Evolutionary conservation across 441 rosid genomes (phyloP).

Genomic region (Melastoma candidum): DNA sequence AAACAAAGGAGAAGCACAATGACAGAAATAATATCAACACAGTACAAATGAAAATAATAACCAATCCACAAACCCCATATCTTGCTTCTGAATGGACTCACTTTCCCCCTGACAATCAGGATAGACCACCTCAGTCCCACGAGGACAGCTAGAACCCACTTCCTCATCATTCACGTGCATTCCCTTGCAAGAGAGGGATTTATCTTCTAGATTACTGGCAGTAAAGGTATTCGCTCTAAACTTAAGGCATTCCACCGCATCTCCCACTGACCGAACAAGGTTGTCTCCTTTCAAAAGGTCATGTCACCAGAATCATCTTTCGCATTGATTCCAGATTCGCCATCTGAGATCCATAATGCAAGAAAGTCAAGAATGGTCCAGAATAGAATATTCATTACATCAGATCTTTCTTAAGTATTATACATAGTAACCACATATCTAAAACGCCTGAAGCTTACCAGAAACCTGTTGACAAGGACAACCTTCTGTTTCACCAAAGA

Average conservation of each 20-base stretch:
- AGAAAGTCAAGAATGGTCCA: slow-evolving; percentile 3
- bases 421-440: no score
- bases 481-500: slow-evolving; percentile 22
- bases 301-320: slow-evolving; percentile 29
- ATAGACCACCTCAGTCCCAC: slow-evolving; percentile 15
- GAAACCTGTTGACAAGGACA: slow-evolving; percentile 27
- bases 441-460: slow-evolving; percentile 17
- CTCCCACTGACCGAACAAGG: slow-evolving; percentile 20
- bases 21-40: not conserved
- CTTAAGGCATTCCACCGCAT: slow-evolving; percentile 7
- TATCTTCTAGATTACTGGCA: slow-evolving; percentile 12
- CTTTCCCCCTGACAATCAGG: slow-evolving; percentile 37
- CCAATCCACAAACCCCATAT: slow-evolving; percentile 13
- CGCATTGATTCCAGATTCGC: slow-evolving; percentile 45
- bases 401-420: no score
- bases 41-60: not conserved
- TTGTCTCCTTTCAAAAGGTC: slow-evolving; percentile 20
- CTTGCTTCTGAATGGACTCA: slow-evolving; percentile 29
- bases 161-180: slow-evolving; percentile 14
- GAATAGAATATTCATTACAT: not conserved
- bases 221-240: slow-evolving; percentile 6
- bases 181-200: slow-evolving; percentile 9
- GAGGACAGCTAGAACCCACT: slow-evolving; percentile 15
- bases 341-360: slow-evolving; percentile 23
- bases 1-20: not conserved